These are phyloP conservation scores for Tylopilus plumbeoviolaceoides DNA, from an alignment of 768 basidiomycete genomes.

Conservation along the genomic window DNA sequence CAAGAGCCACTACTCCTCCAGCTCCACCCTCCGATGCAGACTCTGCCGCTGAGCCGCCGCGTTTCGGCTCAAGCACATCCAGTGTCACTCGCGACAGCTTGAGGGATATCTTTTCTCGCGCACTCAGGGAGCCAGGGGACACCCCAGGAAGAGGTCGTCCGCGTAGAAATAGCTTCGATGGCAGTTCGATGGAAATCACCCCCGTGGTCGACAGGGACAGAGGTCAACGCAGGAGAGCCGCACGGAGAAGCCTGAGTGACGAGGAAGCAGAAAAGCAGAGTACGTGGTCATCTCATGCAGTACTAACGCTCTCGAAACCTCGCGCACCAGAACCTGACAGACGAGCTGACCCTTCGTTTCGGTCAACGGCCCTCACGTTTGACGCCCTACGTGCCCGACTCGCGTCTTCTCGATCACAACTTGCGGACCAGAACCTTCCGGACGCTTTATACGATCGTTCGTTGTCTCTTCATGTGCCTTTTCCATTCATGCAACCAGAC, in stretches of 20 bases:
- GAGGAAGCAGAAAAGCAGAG: conserved; percentile 59
- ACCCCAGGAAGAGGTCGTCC: conserved; percentile 53
- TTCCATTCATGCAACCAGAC: conserved; percentile 7
- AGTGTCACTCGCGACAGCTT: conserved; percentile 56
- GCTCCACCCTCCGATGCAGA: conserved; percentile 27
- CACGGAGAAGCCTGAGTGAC: conserved; percentile 61
- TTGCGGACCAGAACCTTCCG: conserved; percentile 34
- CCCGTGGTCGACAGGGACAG: conserved; percentile 42
- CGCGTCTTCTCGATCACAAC: conserved; percentile 33
- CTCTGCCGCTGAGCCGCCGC: conserved; percentile 10
- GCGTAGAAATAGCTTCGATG: conserved; percentile 58
- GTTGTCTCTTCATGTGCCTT: conserved; percentile 11
- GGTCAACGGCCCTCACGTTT: conserved; percentile 44
- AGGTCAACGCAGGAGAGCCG: conserved; percentile 40
- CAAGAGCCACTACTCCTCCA: conserved; percentile 25
- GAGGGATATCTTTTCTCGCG: conserved; percentile 63
- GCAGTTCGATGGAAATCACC: conserved; percentile 55
- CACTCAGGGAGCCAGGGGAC: conserved; percentile 57
- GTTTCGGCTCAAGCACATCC: conserved; percentile 30
- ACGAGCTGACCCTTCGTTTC: conserved; percentile 35
- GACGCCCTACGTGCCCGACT: conserved; percentile 47
- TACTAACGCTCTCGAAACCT: conserved; percentile 2
- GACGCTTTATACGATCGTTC: conserved; percentile 35
- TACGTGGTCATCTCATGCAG: conserved; percentile 32
- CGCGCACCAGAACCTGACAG: conserved; percentile 19